Evolutionary conservation across 257 asterid genomes (phyloP).

Genomic region (Gardenia jasminoides): DNA sequence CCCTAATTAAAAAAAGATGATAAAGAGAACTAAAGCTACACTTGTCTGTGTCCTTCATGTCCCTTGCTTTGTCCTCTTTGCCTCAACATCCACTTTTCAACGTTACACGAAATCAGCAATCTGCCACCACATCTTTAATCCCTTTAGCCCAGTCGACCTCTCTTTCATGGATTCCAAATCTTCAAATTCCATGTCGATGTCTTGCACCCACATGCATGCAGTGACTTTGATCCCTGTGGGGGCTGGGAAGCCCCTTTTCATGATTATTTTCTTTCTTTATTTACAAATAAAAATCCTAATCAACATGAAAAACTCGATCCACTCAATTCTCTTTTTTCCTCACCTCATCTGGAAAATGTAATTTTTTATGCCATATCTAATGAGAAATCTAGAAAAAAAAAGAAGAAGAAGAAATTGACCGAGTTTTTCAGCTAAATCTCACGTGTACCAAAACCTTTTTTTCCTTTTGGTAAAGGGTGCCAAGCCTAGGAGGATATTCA

Average conservation of each 20-base stretch:
- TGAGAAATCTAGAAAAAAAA: neutral
- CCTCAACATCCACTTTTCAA: slow-evolving; percentile 20
- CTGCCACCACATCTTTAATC: slow-evolving; percentile 13
- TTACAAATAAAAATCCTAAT: neutral
- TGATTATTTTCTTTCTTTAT: neutral
- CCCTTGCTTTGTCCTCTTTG: slow-evolving; percentile 33
- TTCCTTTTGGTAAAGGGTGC: neutral
- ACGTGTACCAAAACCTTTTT: neutral
- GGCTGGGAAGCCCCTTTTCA: neutral
- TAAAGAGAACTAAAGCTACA: slow-evolving; percentile 21
- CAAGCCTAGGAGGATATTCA: slow-evolving; percentile 22
- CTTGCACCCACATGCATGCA: slow-evolving; percentile 32
- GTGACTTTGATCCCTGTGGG: slow-evolving; percentile 28
- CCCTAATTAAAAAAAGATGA: slow-evolving; percentile 20
- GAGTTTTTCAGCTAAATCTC: neutral
- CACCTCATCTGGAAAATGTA: too few species aligned
- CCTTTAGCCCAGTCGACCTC: neutral
- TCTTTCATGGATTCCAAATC: slow-evolving; percentile 27
- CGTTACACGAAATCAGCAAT: slow-evolving; percentile 10
- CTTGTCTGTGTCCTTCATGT: slow-evolving; percentile 5
- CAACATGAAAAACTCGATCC: neutral
- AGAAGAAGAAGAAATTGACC: neutral
- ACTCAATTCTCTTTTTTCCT: too few species aligned
- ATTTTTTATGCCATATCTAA: neutral
- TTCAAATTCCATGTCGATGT: slow-evolving; percentile 17